phyloP scores from a whole-genome alignment of 768 basidiomycete genomes.

The Omphalotus guepiniiformis region DNA sequence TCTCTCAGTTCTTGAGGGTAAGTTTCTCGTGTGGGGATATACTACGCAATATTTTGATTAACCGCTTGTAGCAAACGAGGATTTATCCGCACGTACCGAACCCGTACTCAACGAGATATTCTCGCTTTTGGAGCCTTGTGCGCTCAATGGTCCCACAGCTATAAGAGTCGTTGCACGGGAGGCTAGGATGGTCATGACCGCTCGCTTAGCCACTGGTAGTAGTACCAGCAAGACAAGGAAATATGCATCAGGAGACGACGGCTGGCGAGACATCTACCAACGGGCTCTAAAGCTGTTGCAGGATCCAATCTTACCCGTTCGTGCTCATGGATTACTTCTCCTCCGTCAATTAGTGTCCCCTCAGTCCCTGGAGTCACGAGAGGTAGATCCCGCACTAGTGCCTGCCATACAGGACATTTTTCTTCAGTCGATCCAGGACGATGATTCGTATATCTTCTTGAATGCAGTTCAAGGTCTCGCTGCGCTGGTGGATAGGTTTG shows the following conservation, averaged over 20 bases:
- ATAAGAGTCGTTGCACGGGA: conserved; percentile 65
- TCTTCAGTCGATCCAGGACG: conserved; percentile 78
- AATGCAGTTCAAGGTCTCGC: conserved; percentile 89
- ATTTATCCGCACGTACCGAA: conserved; percentile 53
- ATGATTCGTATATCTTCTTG: conserved; percentile 93
- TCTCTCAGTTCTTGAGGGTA: conserved; percentile 85
- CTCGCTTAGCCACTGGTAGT: conserved; percentile 55
- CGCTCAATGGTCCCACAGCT: conserved; percentile 40
- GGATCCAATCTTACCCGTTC: conserved; percentile 89
- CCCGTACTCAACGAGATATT: conserved; percentile 73
- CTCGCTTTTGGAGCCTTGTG: conserved; percentile 53
- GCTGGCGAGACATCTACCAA: conserved; percentile 69
- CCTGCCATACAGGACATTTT: conserved; percentile 89
- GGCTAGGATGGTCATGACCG: conserved; percentile 80
- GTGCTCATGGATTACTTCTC: conserved; percentile 85
- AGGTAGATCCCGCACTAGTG: conserved; percentile 55
- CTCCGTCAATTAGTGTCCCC: conserved; percentile 71
- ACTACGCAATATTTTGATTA: not conserved
- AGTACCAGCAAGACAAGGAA: not conserved
- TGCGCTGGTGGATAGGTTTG: conserved; percentile 77
- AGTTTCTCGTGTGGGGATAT: not conserved
- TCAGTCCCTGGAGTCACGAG: conserved; percentile 15
- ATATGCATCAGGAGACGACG: conserved; percentile 29
- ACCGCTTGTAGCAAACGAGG: conserved; percentile 43
- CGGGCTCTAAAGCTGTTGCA: conserved; percentile 84